Conservation (phyloP, 768 basidiomycete genomes). For the button mushroom (Agaricus bisporus) region DNA sequence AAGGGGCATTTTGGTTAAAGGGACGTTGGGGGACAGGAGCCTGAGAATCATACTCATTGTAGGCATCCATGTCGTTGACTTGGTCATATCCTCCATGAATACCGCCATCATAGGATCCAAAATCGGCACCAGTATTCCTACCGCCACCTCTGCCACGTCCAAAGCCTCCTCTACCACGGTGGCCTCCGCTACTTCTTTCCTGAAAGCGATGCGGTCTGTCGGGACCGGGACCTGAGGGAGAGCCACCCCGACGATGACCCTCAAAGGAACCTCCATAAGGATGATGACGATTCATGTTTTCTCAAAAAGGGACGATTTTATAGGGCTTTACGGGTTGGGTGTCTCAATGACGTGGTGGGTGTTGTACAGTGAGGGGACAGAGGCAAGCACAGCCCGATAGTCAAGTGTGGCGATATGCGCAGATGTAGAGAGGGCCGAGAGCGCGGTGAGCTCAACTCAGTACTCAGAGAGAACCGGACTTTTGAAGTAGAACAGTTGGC, state of each 20-base stretch:
- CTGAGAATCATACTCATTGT: constrained; percentile 63
- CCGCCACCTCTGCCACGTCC: constrained; percentile 59
- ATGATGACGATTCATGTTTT: constrained; percentile 83
- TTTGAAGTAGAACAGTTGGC: constrained; percentile 7
- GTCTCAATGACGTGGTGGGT: constrained; percentile 29
- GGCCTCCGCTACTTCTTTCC: constrained; percentile 50
- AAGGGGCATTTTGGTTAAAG: constrained; percentile 62
- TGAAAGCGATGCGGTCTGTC: constrained; percentile 63
- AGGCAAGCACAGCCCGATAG: constrained; percentile 8
- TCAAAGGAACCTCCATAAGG: constrained; percentile 74
- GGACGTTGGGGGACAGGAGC: constrained; percentile 41
- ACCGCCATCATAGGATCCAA: constrained; percentile 46
- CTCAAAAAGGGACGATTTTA: constrained; percentile 18
- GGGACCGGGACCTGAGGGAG: constrained; percentile 60
- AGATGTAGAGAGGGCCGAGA: constrained; percentile 15
- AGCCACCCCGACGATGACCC: constrained; percentile 51
- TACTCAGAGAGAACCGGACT: constrained; percentile 15
- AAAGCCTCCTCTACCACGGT: constrained; percentile 43
- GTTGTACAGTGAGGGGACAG: constrained; percentile 6
- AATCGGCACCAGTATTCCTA: constrained; percentile 32
- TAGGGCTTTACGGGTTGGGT: constrained; percentile 3
- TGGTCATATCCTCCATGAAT: constrained; percentile 31
- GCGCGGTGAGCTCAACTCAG: constrained; percentile 20
- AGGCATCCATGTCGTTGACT: constrained; percentile 57
- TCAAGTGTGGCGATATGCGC: neutral